Conservation (phyloP, 352 stramenopile species). For the Pythium dissimile region DNA sequence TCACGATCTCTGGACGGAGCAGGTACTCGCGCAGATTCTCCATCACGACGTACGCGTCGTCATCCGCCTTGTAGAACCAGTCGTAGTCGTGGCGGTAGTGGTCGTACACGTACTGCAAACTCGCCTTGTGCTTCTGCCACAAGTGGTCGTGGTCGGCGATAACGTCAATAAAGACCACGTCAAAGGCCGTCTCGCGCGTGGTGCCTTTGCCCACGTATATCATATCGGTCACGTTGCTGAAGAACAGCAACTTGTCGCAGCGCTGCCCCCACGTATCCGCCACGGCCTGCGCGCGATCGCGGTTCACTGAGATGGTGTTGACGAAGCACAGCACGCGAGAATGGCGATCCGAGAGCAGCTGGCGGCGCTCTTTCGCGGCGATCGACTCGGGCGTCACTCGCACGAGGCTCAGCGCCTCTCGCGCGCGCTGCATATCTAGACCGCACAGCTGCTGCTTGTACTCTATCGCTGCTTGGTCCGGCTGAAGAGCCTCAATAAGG, state of each 20-base stretch:
- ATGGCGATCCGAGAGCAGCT: constrained; percentile 11
- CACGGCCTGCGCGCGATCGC: constrained; percentile 55
- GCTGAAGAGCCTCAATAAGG: not conserved
- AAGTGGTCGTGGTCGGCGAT: constrained; percentile 76
- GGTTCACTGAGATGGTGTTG: constrained; percentile 78
- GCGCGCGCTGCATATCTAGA: constrained; percentile 20
- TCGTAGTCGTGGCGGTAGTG: constrained; percentile 76
- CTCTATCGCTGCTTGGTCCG: constrained; percentile 9
- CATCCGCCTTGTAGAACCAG: constrained; percentile 86
- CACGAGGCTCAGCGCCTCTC: constrained; percentile 13
- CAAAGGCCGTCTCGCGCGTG: constrained; percentile 21
- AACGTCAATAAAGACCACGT: constrained; percentile 70
- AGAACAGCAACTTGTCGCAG: constrained; percentile 78
- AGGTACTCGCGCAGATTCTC: constrained; percentile 76
- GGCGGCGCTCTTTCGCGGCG: not conserved
- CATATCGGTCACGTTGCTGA: constrained; percentile 65
- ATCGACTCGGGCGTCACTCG: not conserved
- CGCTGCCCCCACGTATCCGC: constrained; percentile 78
- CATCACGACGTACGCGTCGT: constrained; percentile 80
- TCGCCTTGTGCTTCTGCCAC: constrained; percentile 83
- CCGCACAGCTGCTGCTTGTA: not conserved
- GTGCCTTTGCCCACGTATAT: constrained; percentile 36
- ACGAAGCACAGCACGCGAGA: constrained; percentile 74
- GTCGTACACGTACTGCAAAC: constrained; percentile 61
- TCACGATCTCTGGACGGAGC: constrained; percentile 56